Conservation (phyloP, 2,329 filamentous ascomycete genomes). For the Lecanoromycetidae sp. region DNA sequence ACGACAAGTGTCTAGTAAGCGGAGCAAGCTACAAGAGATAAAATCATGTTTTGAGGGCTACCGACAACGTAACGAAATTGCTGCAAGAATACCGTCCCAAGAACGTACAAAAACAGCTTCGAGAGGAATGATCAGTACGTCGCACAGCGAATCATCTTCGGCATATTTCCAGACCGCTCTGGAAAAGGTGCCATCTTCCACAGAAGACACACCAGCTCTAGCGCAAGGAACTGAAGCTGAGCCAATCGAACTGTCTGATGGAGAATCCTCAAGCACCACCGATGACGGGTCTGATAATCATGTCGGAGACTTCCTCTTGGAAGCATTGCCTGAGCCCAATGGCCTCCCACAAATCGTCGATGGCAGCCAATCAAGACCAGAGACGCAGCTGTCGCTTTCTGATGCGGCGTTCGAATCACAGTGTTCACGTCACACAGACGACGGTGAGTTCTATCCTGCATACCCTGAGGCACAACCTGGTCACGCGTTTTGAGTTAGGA, state of each 20-base stretch:
- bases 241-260: constrained; percentile 7
- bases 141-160: no score
- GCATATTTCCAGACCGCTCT: no score
- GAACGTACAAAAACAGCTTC: neutral
- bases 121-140: no score
- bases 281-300: neutral
- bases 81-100: neutral
- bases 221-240: neutral
- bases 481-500: no score
- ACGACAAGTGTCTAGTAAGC: neutral
- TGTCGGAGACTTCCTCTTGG: neutral
- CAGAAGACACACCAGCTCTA: neutral
- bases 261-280: neutral
- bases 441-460: no score
- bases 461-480: no score
- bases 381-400: constrained; percentile 9
- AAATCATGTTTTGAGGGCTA: neutral
- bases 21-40: neutral
- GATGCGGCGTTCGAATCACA: constrained; percentile 15
- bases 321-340: neutral
- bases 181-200: neutral
- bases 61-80: neutral
- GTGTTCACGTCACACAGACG: constrained; percentile 7
- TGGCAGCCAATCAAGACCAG: neutral
- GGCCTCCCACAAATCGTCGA: neutral